phyloP scores from a whole-genome alignment of 495 filamentous ascomycete species.

The Penicillium coprophilum region DNA sequence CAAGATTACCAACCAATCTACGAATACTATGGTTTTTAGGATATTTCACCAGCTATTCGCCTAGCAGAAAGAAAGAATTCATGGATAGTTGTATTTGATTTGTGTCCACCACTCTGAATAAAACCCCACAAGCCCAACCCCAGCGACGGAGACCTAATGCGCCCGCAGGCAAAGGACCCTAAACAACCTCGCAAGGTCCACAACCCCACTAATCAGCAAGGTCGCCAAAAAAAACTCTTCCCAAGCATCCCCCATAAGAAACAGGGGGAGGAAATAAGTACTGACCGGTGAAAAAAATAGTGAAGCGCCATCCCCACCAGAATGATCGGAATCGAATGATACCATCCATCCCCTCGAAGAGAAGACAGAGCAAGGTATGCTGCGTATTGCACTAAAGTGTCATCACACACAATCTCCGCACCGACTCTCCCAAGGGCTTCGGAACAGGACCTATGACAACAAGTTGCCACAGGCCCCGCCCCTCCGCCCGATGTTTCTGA shows the following conservation, averaged over 20 bases:
- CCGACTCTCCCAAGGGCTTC: slow-evolving; percentile 81
- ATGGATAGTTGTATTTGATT: neutral
- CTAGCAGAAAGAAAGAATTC: neutral
- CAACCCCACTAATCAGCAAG: slow-evolving; percentile 43
- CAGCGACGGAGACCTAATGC: neutral
- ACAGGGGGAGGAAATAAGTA: slow-evolving; percentile 25
- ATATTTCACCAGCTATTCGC: neutral
- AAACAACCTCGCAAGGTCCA: slow-evolving; percentile 16
- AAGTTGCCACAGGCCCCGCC: neutral
- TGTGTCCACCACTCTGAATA: neutral
- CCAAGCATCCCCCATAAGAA: slow-evolving; percentile 25
- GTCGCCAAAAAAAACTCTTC: slow-evolving; percentile 33
- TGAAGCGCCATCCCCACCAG: slow-evolving; percentile 83
- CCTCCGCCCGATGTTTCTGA: slow-evolving; percentile 86
- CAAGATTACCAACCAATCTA: neutral
- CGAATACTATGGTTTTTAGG: neutral
- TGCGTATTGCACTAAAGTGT: slow-evolving; percentile 99
- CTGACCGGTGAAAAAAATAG: slow-evolving; percentile 62
- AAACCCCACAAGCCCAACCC: neutral
- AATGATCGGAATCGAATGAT: slow-evolving; percentile 99
- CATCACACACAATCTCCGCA: slow-evolving; percentile 87
- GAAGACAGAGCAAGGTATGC: slow-evolving; percentile 60
- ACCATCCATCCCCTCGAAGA: slow-evolving; percentile 47
- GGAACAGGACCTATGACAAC: neutral
- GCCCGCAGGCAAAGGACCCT: slow-evolving; percentile 14